Evolutionary conservation across 164 flowering plant species (phyloP).

Genomic region (Buxus sempervirens): DNA sequence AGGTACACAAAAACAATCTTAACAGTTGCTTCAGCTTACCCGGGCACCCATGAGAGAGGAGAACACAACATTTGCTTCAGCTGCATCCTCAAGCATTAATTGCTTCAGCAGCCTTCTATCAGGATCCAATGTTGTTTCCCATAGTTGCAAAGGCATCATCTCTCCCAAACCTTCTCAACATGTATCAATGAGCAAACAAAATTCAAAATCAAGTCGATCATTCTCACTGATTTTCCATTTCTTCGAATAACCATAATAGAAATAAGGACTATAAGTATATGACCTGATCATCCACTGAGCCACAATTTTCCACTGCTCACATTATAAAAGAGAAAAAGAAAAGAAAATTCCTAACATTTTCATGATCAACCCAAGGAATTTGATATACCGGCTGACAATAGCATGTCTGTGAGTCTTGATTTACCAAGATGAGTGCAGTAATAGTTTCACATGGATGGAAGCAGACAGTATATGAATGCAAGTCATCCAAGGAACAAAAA

Average conservation of each 20-base stretch:
- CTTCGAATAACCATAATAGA: neutral
- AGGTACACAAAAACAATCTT: neutral
- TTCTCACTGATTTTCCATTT: neutral
- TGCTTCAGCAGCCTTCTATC: conserved; percentile 72
- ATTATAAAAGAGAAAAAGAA: too few species aligned
- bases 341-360: neutral
- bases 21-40: conserved; percentile 34
- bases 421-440: neutral
- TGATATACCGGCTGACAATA: neutral
- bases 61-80: conserved; percentile 80
- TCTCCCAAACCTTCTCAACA: conserved; percentile 75
- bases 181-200: neutral
- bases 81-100: conserved; percentile 82
- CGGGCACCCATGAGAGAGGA: conserved; percentile 91
- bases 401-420: too few species aligned
- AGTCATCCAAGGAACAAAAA: too few species aligned
- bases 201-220: neutral
- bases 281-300: neutral
- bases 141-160: conserved; percentile 94
- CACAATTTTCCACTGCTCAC: neutral
- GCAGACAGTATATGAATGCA: too few species aligned
- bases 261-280: too few species aligned
- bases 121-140: conserved; percentile 98
- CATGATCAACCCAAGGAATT: neutral
- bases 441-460: too few species aligned